Percentiles rank a stretch among this genome's conserved stretches.
Conservation (phyloP, 257 asterid genomes). For the Solanum pimpinellifolium region DNA sequence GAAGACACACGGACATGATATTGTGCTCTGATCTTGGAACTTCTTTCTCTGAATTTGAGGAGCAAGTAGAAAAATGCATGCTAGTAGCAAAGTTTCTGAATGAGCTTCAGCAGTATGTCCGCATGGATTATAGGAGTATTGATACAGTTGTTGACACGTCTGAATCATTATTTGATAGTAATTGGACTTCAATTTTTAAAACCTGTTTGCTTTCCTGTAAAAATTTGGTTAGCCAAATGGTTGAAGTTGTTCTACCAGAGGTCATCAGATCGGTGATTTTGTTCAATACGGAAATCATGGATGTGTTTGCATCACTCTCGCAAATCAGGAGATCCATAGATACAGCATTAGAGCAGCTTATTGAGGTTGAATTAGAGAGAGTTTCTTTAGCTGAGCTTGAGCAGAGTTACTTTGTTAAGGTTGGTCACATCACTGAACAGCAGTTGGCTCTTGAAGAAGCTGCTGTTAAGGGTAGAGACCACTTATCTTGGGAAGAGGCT, state of each 20-base stretch:
- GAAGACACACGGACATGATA: conserved; percentile 22
- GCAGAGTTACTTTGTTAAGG: conserved; percentile 80
- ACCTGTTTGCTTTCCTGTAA: conserved; percentile 49
- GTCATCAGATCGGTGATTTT: conserved; percentile 59
- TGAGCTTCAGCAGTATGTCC: conserved; percentile 44
- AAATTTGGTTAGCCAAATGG: conserved; percentile 43
- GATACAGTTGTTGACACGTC: conserved; percentile 25
- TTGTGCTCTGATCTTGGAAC: conserved; percentile 42
- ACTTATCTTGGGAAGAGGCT: conserved; percentile 98
- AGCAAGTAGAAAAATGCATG: conserved; percentile 66
- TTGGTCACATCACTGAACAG: conserved; percentile 81
- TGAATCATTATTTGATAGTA: conserved; percentile 18
- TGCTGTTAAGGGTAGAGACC: conserved; percentile 82
- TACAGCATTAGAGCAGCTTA: conserved; percentile 78
- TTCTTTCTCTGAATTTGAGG: conserved; percentile 57
- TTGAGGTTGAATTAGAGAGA: conserved; percentile 84
- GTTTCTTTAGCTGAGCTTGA: conserved; percentile 73
- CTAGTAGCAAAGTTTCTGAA: conserved; percentile 59
- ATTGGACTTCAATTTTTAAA: conserved; percentile 62
- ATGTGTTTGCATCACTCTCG: conserved; percentile 75
- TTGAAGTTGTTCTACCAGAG: conserved; percentile 65
- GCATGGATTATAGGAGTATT: conserved; percentile 21
- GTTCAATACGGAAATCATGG: conserved; percentile 66
- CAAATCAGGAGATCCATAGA: conserved; percentile 81
- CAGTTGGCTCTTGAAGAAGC: conserved; percentile 98